Base-by-base conservation (phyloP, 371 early-diverging fungal genomes). In the Polyrhizophydium stewartii region DNA sequence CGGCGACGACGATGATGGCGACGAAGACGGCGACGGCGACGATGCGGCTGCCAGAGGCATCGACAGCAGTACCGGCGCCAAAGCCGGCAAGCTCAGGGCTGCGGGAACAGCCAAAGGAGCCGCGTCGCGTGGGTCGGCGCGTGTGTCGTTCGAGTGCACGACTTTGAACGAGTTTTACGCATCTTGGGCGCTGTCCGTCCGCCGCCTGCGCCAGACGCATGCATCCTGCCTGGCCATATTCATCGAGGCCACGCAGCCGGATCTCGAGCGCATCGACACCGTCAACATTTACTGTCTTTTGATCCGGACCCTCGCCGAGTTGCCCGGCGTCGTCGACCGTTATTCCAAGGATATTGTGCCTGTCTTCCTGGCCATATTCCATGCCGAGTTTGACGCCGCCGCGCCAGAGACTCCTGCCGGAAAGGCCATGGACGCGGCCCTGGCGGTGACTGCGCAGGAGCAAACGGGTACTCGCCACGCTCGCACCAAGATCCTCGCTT, bases 271-370 rank as follows among this genome's bases (percentile, higher is more conserved):
- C 27, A 22, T 78, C 24, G 73, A 75, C 46, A 33, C 46, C 33
- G 22, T 16, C 80, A 90, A 92, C 68, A 85, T 87, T 65, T 88
- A 88, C 69, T 73, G 75, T 19, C 71, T 83, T 65, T 62, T 93
- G 6, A 67, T 94, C 38, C 80, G 85, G 55, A 77, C 87, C 10
- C 68, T 96, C 17, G 79, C 80, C 2, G 84, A 86, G 31, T 72
- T 85, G 0, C 87, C 90, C 0, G 69, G 69, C 1, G 65, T 91
- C 10, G 86, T 90, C 10, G 93, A 92, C 67, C 69, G 84, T 33
- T 84, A 87, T 59, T 85, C 90, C 25, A 74, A 78, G 22, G 75
- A 83, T 9, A 65, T 95, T 55, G 84, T 94, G n/a, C 85, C 82
- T 10, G 60, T 87, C 16, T 94, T 95, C 67, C 72, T 93, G 32